Conservation (phyloP, 1,284 basidiomycete genomes). For the Leccinum proliferum region DNA sequence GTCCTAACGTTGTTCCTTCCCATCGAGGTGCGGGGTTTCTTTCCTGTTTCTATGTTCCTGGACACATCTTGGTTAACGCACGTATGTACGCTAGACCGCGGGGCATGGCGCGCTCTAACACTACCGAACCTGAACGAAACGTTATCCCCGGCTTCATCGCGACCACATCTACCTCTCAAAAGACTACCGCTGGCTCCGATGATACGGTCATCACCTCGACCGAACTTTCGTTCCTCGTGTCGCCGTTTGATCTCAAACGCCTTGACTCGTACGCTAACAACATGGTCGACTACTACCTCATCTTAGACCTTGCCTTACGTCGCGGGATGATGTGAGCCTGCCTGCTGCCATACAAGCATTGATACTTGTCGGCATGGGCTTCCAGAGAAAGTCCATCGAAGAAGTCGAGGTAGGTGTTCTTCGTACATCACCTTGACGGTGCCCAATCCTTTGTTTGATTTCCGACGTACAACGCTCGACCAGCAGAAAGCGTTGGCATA, state of each 20-base stretch:
- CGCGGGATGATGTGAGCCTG: constrained; percentile 56
- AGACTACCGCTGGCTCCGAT: constrained; percentile 21
- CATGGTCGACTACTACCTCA: constrained; percentile 94
- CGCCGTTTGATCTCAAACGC: constrained; percentile 95
- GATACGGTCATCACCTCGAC: constrained; percentile 45
- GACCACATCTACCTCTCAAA: constrained; percentile 46
- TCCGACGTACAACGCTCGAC: constrained; percentile 2
- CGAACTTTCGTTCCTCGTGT: constrained; percentile 56
- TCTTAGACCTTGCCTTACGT: constrained; percentile 85
- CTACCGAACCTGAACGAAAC: constrained; percentile 47
- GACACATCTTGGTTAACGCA: background rate
- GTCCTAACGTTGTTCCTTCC: constrained; percentile 46
- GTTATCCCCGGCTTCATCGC: constrained; percentile 55
- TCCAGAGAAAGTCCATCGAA: constrained; percentile 90
- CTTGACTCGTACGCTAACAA: constrained; percentile 95
- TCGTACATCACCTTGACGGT: background rate
- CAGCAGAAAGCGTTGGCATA: constrained; percentile 71
- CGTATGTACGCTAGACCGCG: constrained; percentile 15
- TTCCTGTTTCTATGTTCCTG: background rate
- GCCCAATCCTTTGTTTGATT: constrained; percentile 2
- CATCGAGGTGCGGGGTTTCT: constrained; percentile 42
- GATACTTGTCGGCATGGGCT: constrained; percentile 84
- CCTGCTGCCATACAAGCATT: constrained; percentile 80
- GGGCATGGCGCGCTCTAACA: constrained; percentile 18
- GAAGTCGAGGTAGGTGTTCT: constrained; percentile 66